Percentiles rank a stretch among this genome's conserved stretches.
phyloP scores from a whole-genome alignment of 2,329 filamentous ascomycete genomes.

The Teratosphaeria nubilosa region DNA sequence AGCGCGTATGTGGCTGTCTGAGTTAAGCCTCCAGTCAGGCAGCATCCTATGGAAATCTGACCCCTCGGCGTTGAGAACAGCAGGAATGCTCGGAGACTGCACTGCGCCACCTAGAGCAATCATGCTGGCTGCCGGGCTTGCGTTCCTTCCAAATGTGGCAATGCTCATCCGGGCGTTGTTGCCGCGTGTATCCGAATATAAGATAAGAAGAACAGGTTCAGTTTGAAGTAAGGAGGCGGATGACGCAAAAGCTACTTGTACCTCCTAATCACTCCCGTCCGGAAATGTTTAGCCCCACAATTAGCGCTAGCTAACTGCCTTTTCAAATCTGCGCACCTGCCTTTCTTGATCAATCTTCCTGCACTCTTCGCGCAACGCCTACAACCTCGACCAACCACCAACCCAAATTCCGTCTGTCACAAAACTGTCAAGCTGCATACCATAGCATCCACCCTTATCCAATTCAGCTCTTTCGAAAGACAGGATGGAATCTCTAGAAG shows the following conservation, averaged over 20 bases:
- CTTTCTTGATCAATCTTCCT: not conserved
- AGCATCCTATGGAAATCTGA: not conserved
- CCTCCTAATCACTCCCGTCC: not conserved
- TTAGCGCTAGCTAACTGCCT: not conserved
- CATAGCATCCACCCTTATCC: not conserved
- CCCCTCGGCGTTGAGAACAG: not conserved
- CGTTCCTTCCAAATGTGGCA: not conserved
- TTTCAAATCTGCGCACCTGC: not conserved
- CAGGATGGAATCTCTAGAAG: not conserved
- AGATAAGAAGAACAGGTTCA: not conserved
- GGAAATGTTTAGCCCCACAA: not conserved
- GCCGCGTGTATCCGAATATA: not conserved
- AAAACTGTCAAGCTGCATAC: not conserved
- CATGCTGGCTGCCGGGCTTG: not conserved
- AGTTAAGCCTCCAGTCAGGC: not conserved
- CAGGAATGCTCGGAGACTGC: not conserved
- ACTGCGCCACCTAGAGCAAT: not conserved
- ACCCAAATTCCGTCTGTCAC: not conserved
- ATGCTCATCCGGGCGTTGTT: not conserved
- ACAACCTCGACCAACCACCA: not conserved
- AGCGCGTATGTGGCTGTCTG: too few species aligned
- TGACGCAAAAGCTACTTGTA: not conserved
- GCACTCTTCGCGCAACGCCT: not conserved
- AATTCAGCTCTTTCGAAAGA: not conserved
- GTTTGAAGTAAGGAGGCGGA: not conserved